These are phyloP conservation scores for Aegilops sharonensis DNA, from an alignment of 176 grass and related monocot species.

Conservation along the genomic window DNA sequence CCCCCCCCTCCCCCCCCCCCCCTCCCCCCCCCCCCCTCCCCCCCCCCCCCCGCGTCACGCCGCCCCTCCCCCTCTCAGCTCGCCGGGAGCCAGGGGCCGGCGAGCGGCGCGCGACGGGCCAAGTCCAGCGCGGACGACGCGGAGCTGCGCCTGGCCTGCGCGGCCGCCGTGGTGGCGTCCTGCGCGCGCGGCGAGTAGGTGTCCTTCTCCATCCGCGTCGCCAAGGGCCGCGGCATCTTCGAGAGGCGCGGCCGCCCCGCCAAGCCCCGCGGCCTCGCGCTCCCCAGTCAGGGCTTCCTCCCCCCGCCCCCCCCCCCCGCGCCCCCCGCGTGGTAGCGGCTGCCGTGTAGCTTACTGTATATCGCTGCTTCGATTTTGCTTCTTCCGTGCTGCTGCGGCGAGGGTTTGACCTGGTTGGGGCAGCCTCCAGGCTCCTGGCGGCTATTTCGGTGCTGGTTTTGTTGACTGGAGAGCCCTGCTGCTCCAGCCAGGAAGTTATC, in stretches of 20 bases:
- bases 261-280: slow-evolving; percentile 84
- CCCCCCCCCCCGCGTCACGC: neutral
- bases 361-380: slow-evolving; percentile 2
- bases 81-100: slow-evolving; percentile 22
- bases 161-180: slow-evolving; percentile 59
- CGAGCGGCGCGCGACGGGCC: slow-evolving; percentile 43
- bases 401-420: neutral
- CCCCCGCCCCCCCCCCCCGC: neutral
- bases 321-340: neutral
- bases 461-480: neutral
- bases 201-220: slow-evolving; percentile 86
- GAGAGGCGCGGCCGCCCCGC: slow-evolving; percentile 95
- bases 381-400: neutral
- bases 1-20: neutral
- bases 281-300: slow-evolving; percentile 45
- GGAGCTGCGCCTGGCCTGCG: slow-evolving; percentile 74
- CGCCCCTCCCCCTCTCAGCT: slow-evolving; percentile 11
- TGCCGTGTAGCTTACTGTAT: neutral
- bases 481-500: neutral
- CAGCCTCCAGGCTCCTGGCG: neutral
- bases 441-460: neutral
- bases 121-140: slow-evolving; percentile 83
- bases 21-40: neutral
- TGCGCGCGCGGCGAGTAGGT: slow-evolving; percentile 71
- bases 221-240: slow-evolving; percentile 93